A percentile compares a stretch with the other conserved stretches of the same genome.
Conservation (phyloP, 768 basidiomycete species). For the Termitomyces sp. region DNA sequence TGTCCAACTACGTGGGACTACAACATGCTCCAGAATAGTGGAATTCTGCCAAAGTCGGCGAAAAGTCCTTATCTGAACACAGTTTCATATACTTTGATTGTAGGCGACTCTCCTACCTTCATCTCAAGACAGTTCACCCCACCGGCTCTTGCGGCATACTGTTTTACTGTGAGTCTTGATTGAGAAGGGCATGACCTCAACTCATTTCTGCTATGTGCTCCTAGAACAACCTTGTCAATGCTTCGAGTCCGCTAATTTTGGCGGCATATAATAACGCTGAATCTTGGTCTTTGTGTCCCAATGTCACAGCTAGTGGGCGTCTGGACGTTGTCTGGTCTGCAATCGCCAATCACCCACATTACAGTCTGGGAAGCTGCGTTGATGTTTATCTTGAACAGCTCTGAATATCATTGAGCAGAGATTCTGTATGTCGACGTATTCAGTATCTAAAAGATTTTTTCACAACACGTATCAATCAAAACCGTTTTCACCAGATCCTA, state of each 20-base stretch:
- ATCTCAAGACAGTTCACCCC: constrained; percentile 9
- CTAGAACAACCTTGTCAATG: constrained; percentile 8
- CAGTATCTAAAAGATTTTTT: too few species aligned
- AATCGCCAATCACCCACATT: not conserved
- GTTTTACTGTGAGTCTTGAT: constrained; percentile 7
- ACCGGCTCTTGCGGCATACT: constrained; percentile 6
- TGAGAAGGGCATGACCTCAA: not conserved
- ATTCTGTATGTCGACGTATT: not conserved
- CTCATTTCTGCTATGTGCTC: not conserved
- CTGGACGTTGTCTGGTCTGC: constrained; percentile 4
- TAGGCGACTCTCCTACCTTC: constrained; percentile 11
- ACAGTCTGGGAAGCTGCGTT: not conserved
- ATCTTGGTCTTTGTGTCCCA: constrained; percentile 6
- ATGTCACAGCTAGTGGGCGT: not conserved
- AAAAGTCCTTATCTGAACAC: constrained; percentile 4
- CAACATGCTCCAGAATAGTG: constrained; percentile 5
- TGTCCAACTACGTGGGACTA: constrained; percentile 5
- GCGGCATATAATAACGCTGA: not conserved
- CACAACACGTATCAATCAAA: too few species aligned
- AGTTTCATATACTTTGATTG: constrained; percentile 5
- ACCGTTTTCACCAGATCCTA: too few species aligned
- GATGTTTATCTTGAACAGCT: not conserved
- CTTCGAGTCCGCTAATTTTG: not conserved
- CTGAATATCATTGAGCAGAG: not conserved
- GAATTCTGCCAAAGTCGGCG: constrained; percentile 8